Base-by-base conservation (phyloP, 768 basidiomycete genomes). In the Daedalea quercina region DNA sequence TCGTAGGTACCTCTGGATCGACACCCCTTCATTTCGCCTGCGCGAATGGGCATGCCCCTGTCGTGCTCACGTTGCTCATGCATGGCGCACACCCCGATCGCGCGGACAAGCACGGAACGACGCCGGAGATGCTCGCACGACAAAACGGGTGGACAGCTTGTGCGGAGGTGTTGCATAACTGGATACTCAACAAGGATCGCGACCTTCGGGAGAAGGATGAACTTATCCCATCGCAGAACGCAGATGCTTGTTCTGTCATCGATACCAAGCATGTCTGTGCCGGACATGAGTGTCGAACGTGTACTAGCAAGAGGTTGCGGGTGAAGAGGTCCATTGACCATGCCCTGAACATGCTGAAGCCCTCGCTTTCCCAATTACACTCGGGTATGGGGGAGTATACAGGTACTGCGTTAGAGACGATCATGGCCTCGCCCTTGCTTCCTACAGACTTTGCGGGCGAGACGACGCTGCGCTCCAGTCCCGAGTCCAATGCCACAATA, bases 21-120 rank as follows among this genome's bases (percentile, higher is more conserved):
- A 96, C 95, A 0, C 92, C 96, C 0, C 82, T 98, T 23, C 96
- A 99, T 66, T 99, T 97, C 65, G 95, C 96, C 13, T 88, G 94
- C 31, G 94, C 95, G 25, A 94, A 96, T 61, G 94, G 94, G 2
- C 91, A 99, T 69, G 80, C 80, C 26, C 69, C 76, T 23, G 82
- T 94, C 60, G 81, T 93, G 43, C 77, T 76, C 54, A 81, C 87
- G 33, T 83, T 99, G 41, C 82, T 99, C 35, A 79, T 85, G 17
- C 84, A 83, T 57, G 94, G 94, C 45, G 96, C 95, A 8, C 77
- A 82, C 54, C 81, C 93, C 20, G 76, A 86, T 66, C 81, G 84
- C 42, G 67, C 85, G 4, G 95, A 99, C 72, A 99, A 98, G 66
- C 87, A 93, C 69, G 93, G 92, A 3, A 73, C 91, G 56, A 94